Percentiles rank a stretch among this genome's conserved stretches.
phyloP scores from a whole-genome alignment of 2,329 filamentous ascomycete genomes.

The Neurospora sp. region DNA sequence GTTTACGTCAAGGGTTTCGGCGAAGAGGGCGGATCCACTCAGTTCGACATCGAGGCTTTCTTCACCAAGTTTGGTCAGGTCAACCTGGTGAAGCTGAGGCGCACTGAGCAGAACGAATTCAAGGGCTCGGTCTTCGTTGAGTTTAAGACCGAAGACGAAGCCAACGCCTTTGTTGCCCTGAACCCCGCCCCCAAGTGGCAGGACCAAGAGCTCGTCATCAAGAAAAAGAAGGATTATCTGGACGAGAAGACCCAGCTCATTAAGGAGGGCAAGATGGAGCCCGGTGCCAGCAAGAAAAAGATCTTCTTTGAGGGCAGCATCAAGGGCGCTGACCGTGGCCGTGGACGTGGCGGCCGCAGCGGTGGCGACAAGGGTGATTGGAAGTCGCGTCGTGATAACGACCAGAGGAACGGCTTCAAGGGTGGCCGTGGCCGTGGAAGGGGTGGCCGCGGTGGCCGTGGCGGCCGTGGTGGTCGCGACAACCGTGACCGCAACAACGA shows the following conservation, averaged over 20 bases:
- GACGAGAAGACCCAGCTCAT: slow-evolving; percentile 67
- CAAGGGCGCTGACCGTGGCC: slow-evolving; percentile 23
- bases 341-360: slow-evolving; percentile 25
- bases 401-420: slow-evolving; percentile 50
- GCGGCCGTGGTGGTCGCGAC: slow-evolving; percentile 26
- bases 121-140: slow-evolving; percentile 97
- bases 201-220: slow-evolving; percentile 67
- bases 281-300: slow-evolving; percentile 35
- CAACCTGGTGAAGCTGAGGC: slow-evolving; percentile 78
- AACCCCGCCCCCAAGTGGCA: slow-evolving; percentile 80
- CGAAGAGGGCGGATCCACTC: slow-evolving; percentile 69
- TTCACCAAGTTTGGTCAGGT: slow-evolving; percentile 72
- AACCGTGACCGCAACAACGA: slow-evolving; percentile 13
- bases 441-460: slow-evolving; percentile 31
- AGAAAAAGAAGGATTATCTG: slow-evolving; percentile 81
- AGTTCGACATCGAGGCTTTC: slow-evolving; percentile 90
- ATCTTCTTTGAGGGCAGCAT: slow-evolving; percentile 41
- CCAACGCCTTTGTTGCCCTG: slow-evolving; percentile 68
- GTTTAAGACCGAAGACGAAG: slow-evolving; percentile 69
- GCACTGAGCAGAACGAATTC: slow-evolving; percentile 62
- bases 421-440: slow-evolving; percentile 33
- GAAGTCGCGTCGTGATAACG: slow-evolving; percentile 53
- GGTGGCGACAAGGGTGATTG: slow-evolving; percentile 38
- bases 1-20: slow-evolving; percentile 95
- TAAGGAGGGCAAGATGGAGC: slow-evolving; percentile 56